phyloP scores from a whole-genome alignment of 192 early-diverging fungal species.

The Dispira parvispora region DNA sequence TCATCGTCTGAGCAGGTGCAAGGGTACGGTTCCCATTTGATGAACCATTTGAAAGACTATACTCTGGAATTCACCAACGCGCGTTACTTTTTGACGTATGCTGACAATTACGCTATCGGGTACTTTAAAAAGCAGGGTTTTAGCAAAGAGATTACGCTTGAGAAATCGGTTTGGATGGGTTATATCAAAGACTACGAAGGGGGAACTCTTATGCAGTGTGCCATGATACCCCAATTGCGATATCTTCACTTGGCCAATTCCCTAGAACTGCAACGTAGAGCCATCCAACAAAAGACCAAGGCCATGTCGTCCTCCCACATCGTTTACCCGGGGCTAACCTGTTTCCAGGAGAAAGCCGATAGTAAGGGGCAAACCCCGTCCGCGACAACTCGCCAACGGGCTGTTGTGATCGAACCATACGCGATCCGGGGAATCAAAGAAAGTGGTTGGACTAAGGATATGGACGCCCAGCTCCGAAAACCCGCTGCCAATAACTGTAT shows the following conservation, averaged over 20 bases:
- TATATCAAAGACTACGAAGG: constrained; percentile 99
- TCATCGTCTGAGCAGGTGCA: constrained; percentile 81
- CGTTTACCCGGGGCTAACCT: constrained; percentile 60
- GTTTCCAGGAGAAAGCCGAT: constrained; percentile 36
- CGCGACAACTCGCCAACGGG: neutral
- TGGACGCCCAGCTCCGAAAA: constrained; percentile 34
- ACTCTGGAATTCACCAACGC: constrained; percentile 54
- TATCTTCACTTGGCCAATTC: constrained; percentile 61
- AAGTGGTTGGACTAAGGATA: constrained; percentile 86
- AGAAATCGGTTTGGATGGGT: constrained; percentile 85
- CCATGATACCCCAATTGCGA: constrained; percentile 75
- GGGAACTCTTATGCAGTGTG: constrained; percentile 95
- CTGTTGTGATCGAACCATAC: constrained; percentile 51
- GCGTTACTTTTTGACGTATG: constrained; percentile 88
- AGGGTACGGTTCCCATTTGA: constrained; percentile 92
- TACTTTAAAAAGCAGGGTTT: constrained; percentile 99
- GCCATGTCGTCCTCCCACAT: constrained; percentile 52
- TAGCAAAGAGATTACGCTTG: constrained; percentile 90
- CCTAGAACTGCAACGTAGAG: constrained; percentile 56
- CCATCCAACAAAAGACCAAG: constrained; percentile 74
- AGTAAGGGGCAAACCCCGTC: no score
- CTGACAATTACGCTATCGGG: constrained; percentile 96
- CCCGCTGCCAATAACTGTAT: constrained; percentile 14
- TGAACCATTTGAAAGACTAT: constrained; percentile 94
- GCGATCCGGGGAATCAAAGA: constrained; percentile 78